These are phyloP conservation scores for Elongisporangium anandrum DNA, from an alignment of 352 stramenopile genomes.

Conservation along the genomic window DNA sequence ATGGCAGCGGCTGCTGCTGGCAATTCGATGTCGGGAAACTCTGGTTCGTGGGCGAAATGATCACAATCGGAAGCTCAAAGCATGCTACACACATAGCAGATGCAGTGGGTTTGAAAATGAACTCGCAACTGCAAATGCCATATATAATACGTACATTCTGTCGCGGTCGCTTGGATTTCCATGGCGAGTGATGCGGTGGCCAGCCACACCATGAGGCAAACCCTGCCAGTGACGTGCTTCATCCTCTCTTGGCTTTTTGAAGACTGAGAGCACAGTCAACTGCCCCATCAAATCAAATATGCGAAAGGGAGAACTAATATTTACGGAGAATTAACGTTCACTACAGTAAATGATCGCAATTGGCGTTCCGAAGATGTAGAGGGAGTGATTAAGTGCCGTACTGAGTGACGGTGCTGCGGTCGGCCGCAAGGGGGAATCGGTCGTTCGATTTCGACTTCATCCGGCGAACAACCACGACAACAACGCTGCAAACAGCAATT, in stretches of 20 bases:
- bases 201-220: neutral
- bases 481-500: neutral
- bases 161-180: neutral
- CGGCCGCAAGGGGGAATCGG: neutral
- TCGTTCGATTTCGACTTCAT: neutral
- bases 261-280: neutral
- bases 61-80: slow-evolving; percentile 6
- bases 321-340: neutral
- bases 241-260: neutral
- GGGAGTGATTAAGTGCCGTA: neutral
- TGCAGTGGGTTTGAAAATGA: no score
- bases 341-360: neutral
- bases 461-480: neutral
- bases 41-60: neutral
- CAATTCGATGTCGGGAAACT: slow-evolving; percentile 15
- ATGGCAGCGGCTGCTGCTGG: slow-evolving; percentile 31
- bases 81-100: neutral
- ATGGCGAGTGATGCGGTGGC: neutral
- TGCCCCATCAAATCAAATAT: neutral
- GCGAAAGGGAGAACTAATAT: neutral
- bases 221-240: neutral
- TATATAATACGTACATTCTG: neutral
- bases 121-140: neutral
- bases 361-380: neutral
- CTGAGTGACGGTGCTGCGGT: neutral